Percentiles rank a stretch among this genome's conserved stretches.
phyloP scores from a whole-genome alignment of 1,284 basidiomycete species.

The Moesziomyces aphidis region DNA sequence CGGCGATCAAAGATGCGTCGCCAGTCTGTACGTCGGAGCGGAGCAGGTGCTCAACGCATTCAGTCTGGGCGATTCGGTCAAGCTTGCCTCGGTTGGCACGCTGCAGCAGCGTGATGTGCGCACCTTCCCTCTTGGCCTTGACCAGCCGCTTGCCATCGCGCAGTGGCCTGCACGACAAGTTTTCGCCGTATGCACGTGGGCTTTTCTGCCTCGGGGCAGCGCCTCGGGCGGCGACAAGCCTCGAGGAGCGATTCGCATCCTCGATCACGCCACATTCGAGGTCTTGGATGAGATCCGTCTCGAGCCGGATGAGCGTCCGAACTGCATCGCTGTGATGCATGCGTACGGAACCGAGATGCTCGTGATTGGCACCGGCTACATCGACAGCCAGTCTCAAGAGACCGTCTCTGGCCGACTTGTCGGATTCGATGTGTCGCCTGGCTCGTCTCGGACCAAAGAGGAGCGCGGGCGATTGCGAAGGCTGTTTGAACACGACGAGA shows the following conservation, averaged over 20 bases:
- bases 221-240: slow-evolving; percentile 11
- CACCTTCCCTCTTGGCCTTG: slow-evolving; percentile 64
- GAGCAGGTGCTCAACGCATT: slow-evolving; percentile 44
- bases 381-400: slow-evolving; percentile 32
- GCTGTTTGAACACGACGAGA: slow-evolving; percentile 47
- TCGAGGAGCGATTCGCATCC: slow-evolving; percentile 30
- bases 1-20: slow-evolving; percentile 51
- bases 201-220: slow-evolving; percentile 43
- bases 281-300: slow-evolving; percentile 37
- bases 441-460: slow-evolving; percentile 30
- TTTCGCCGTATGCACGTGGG: slow-evolving; percentile 49
- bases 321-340: slow-evolving; percentile 44
- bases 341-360: slow-evolving; percentile 32
- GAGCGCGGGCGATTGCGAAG: slow-evolving; percentile 23
- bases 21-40: slow-evolving; percentile 31
- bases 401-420: slow-evolving; percentile 51
- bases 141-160: slow-evolving; percentile 66
- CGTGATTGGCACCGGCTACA: slow-evolving; percentile 59
- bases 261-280: slow-evolving; percentile 23
- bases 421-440: slow-evolving; percentile 34
- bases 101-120: slow-evolving; percentile 64
- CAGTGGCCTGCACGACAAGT: slow-evolving; percentile 33
- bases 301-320: slow-evolving; percentile 57
- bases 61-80: slow-evolving; percentile 39
- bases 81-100: slow-evolving; percentile 59